phyloP scores from a whole-genome alignment of 2,329 filamentous ascomycete genomes.

The Aspergillus aculeatinus region DNA sequence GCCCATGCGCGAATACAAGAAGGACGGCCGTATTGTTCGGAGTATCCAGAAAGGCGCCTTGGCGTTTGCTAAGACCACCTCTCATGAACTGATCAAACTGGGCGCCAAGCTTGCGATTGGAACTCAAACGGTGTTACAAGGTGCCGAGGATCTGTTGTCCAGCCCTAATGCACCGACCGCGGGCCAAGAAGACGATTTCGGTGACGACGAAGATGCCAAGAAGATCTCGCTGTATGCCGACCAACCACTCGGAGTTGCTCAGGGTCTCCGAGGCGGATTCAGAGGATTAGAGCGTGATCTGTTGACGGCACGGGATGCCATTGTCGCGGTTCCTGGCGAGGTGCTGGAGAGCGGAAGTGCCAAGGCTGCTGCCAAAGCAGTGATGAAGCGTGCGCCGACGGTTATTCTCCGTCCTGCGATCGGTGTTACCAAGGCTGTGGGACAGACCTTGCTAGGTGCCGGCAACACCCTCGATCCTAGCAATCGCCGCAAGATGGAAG shows the following conservation, averaged over 20 bases:
- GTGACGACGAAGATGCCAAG: constrained; percentile 68
- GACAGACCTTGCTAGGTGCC: constrained; percentile 85
- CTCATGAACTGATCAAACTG: constrained; percentile 88
- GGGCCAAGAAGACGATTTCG: constrained; percentile 59
- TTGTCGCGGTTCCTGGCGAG: constrained; percentile 91
- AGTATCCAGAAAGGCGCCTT: constrained; percentile 88
- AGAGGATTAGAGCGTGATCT: constrained; percentile 81
- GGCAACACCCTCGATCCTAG: constrained; percentile 86
- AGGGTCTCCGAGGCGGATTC: constrained; percentile 81
- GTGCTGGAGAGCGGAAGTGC: constrained; percentile 83
- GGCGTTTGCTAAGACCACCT: constrained; percentile 89
- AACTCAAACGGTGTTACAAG: constrained; percentile 88
- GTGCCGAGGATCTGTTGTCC: constrained; percentile 75
- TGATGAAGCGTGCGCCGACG: constrained; percentile 82
- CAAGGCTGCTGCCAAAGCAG: constrained; percentile 73
- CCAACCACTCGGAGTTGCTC: constrained; percentile 83
- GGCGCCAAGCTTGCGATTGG: constrained; percentile 93
- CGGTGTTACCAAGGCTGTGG: constrained; percentile 82
- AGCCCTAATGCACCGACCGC: constrained; percentile 34
- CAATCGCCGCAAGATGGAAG: constrained; percentile 77
- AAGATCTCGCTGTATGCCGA: constrained; percentile 91
- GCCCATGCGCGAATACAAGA: constrained; percentile 87
- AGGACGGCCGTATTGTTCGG: constrained; percentile 87
- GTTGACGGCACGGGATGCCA: constrained; percentile 81
- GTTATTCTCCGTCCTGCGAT: constrained; percentile 89